Evolutionary conservation across 257 asterid genomes (phyloP).

Genomic region (Sherardia arvensis): DNA sequence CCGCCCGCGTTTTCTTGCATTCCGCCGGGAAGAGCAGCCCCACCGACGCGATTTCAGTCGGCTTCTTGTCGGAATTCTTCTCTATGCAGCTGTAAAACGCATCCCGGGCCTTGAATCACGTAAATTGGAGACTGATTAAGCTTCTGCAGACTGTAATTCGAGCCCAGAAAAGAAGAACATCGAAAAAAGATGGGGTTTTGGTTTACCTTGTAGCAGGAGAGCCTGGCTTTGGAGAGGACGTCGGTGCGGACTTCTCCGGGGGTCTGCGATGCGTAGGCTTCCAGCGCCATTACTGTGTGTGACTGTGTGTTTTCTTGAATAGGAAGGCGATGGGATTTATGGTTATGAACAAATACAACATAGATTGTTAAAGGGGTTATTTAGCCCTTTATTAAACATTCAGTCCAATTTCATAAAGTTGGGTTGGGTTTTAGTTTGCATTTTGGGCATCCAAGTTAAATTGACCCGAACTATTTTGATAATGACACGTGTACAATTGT

Average conservation of each 20-base stretch:
- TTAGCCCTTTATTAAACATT: no score
- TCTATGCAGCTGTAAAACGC: conserved; percentile 80
- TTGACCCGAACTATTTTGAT: no score
- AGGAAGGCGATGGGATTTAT: background rate
- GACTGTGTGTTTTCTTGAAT: conserved; percentile 2
- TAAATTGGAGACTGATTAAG: conserved; percentile 4
- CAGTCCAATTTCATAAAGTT: background rate
- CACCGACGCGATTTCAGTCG: conserved; percentile 69
- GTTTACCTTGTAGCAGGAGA: conserved; percentile 77
- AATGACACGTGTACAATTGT: no score
- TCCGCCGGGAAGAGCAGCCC: conserved; percentile 86
- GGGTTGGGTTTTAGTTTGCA: no score
- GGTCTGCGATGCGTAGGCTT: conserved; percentile 42
- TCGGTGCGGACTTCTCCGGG: conserved; percentile 50
- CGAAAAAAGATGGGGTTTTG: background rate
- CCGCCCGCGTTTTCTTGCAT: conserved; percentile 65
- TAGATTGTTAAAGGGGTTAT: background rate
- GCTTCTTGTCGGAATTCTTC: conserved; percentile 63
- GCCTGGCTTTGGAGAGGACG: conserved; percentile 63
- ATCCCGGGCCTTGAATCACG: conserved; percentile 70
- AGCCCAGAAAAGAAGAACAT: background rate
- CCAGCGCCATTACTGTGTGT: conserved; percentile 43
- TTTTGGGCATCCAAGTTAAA: no score
- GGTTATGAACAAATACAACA: background rate
- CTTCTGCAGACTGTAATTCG: background rate